These are phyloP conservation scores for Immersiella caudata DNA, from an alignment of 495 filamentous ascomycete species.

Conservation along the genomic window DNA sequence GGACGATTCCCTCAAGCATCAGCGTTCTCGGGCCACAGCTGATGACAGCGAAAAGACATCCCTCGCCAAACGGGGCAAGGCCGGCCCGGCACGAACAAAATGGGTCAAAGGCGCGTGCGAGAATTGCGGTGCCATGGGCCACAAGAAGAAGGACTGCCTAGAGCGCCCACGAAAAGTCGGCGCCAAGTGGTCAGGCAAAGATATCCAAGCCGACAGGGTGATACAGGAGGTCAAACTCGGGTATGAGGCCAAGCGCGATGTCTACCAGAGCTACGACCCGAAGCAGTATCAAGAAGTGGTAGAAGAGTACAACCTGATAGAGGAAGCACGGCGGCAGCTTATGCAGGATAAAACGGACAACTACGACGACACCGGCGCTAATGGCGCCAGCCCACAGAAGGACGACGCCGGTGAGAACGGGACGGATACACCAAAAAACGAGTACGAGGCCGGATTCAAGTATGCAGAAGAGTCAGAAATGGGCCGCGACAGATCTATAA, in stretches of 20 bases:
- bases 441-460: constrained; percentile 50
- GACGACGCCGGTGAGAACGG: constrained; percentile 40
- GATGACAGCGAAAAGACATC: constrained; percentile 66
- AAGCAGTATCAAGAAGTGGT: constrained; percentile 82
- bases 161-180: constrained; percentile 87
- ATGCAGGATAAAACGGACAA: background rate
- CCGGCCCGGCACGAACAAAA: constrained; percentile 85
- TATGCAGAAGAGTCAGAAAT: constrained; percentile 98
- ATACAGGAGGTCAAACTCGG: constrained; percentile 81
- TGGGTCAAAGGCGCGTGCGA: constrained; percentile 97
- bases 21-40: constrained; percentile 68
- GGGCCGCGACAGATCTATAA: constrained; percentile 90
- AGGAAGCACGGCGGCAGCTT: constrained; percentile 70
- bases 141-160: constrained; percentile 92
- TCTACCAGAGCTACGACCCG: constrained; percentile 96
- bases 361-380: background rate
- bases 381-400: background rate
- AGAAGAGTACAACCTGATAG: constrained; percentile 83
- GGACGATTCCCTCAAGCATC: constrained; percentile 94
- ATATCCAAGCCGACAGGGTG: constrained; percentile 93
- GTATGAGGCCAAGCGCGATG: constrained; percentile 98
- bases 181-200: constrained; percentile 87
- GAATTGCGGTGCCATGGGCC: constrained; percentile 96
- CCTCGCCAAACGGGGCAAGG: constrained; percentile 64
- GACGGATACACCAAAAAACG: constrained; percentile 48